Evolutionary conservation across 2,329 filamentous ascomycete species (phyloP), one percentile per base, ranked within the genome.

Genomic region (Monosporascus sp.): DNA sequence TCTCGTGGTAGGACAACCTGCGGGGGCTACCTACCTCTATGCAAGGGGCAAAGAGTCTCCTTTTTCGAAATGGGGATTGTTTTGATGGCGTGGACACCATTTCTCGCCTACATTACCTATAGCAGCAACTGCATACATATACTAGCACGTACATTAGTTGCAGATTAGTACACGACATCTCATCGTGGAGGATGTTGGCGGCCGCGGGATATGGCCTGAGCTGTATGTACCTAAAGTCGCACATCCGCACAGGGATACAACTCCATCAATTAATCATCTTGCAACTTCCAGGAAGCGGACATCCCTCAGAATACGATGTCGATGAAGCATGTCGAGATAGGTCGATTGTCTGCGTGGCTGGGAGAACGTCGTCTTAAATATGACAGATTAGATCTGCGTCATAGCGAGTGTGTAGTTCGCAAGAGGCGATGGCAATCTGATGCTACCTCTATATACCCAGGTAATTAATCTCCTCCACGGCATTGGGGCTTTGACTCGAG

Each of bases 131-230:
- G 5, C 9, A 5, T 35, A 35, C 11, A 5, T 9, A 35, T 35
- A 35, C 31, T 35, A 35, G 28, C 31, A 35, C 11, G 31, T 5
- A 35, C 31, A 35, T 5, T 22, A 22, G 1, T 35, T 35, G 14
- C 31, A 35, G 31, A 35, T 35, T 47, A 41, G 37, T 54, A 58
- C 24, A 44, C 48, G 51, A 26, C 41, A 40, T 51, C 43, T 57
- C 51, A 58, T 56, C 11, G 3, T 35, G 31, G 31, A 14, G 31
- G 31, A 35, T 35, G 11, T 14, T 14, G 11, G 11, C 11, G 31
- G 31, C 31, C 31, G 31, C 11, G 31, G 28, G 31, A 11, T 35
- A 35, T 35, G 31, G 31, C 31, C 31, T 3, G 31, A 35, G 31
- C 31, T 35, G 31, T 35, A 35, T 5, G 11, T 35, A 35, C 11